phyloP scores from a whole-genome alignment of 1,284 basidiomycete species.

The Tilletia indica region DNA sequence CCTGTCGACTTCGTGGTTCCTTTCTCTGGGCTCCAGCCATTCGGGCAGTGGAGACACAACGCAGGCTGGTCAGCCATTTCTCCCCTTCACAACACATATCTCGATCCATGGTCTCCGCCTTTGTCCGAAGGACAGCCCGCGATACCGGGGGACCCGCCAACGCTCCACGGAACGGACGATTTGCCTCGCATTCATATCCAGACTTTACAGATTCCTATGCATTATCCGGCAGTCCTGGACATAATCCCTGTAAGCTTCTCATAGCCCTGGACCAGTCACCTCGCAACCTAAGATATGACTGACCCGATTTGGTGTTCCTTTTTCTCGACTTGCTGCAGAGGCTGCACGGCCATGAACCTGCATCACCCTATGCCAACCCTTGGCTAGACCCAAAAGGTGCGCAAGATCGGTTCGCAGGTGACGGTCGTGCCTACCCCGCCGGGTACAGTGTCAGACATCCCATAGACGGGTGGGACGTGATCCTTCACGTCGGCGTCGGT shows the following conservation, averaged over 20 bases:
- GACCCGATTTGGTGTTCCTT: neutral
- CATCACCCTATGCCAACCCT: conserved; percentile 4
- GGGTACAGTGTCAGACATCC: conserved; percentile 13
- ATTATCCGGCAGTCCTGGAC: conserved; percentile 11
- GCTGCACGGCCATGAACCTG: neutral
- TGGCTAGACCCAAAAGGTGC: conserved; percentile 17
- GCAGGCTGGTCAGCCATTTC: conserved; percentile 15
- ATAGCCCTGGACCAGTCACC: neutral
- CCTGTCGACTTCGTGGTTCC: too few relatives aligned
- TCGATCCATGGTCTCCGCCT: conserved; percentile 13
- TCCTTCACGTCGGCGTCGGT: conserved; percentile 18
- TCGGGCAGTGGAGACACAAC: conserved; percentile 4
- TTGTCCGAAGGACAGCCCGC: neutral
- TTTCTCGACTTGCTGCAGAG: neutral
- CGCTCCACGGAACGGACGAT: neutral
- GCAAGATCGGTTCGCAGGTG: conserved; percentile 13
- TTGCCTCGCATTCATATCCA: conserved; percentile 9
- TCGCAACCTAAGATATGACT: neutral
- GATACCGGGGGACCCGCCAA: neutral
- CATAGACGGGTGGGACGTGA: conserved; percentile 13
- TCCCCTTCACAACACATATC: conserved; percentile 12
- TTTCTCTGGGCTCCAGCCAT: neutral
- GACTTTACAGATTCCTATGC: conserved; percentile 14
- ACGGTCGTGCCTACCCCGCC: conserved; percentile 9
- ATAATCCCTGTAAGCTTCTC: conserved; percentile 1